These are phyloP conservation scores for Magnolia kwangsiensis DNA, from an alignment of 164 flowering plant species.

Conservation along the genomic window DNA sequence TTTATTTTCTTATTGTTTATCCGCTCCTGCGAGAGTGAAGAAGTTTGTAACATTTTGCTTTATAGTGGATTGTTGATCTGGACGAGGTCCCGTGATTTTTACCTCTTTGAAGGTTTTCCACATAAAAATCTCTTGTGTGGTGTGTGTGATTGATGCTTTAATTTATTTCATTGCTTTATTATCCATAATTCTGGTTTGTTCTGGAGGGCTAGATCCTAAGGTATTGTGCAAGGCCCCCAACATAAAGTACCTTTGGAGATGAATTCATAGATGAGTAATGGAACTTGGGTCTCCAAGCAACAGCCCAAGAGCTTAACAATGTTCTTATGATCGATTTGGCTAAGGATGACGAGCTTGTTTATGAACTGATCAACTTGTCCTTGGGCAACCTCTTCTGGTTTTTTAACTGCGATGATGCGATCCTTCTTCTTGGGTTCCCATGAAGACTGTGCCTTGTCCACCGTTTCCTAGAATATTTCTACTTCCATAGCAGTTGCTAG, in stretches of 20 bases:
- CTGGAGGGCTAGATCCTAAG: no score
- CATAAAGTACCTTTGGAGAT: background rate
- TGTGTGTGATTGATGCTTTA: no score
- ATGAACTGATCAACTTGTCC: constrained; percentile 6
- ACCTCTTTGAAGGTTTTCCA: no score
- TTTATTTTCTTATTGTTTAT: no score
- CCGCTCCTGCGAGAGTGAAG: no score
- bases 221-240: no score
- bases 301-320: constrained; percentile 6
- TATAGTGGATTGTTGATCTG: no score
- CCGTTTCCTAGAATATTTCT: constrained; percentile 17
- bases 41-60: no score
- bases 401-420: constrained; percentile 18
- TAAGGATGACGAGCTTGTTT: background rate
- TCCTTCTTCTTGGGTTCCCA: constrained; percentile 10
- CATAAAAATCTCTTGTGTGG: no score
- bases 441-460: constrained; percentile 19
- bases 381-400: constrained; percentile 3
- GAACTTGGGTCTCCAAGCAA: constrained; percentile 5
- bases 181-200: no score
- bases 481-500: constrained; percentile 9
- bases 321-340: constrained; percentile 3
- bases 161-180: no score
- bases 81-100: no score
- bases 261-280: constrained; percentile 5